These are phyloP conservation scores for Prunella vulgaris DNA, from an alignment of 257 asterid genomes.

Conservation along the genomic window DNA sequence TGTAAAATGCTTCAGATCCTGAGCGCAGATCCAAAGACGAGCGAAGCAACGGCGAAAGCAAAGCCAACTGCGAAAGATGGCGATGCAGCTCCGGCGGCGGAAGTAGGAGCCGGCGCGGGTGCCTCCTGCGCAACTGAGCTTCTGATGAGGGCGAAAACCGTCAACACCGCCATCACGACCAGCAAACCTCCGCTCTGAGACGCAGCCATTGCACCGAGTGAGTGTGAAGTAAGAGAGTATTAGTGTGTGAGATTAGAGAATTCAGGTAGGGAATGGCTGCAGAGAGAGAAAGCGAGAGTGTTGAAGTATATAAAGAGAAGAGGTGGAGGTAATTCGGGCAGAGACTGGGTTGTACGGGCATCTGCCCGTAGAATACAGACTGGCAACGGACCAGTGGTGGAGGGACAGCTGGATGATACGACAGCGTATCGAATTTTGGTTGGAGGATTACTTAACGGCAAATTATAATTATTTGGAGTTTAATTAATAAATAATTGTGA, in stretches of 20 bases:
- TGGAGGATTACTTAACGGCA: neutral
- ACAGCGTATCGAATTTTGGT: slow-evolving; percentile 3
- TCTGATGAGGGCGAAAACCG: slow-evolving; percentile 36
- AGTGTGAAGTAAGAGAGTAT: neutral
- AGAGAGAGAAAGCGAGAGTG: neutral
- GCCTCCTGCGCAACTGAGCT: slow-evolving; percentile 39
- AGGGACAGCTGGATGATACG: slow-evolving; percentile 29
- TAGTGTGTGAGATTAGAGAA: neutral
- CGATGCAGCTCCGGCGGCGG: slow-evolving; percentile 36
- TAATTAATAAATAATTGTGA: neutral
- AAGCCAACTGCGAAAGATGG: slow-evolving; percentile 42
- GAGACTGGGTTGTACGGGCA: slow-evolving; percentile 38
- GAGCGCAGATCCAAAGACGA: slow-evolving; percentile 49
- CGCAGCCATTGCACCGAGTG: slow-evolving; percentile 40
- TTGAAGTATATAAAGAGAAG: slow-evolving; percentile 13
- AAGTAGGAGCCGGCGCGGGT: slow-evolving; percentile 51
- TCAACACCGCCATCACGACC: slow-evolving; percentile 21
- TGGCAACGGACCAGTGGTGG: slow-evolving; percentile 36
- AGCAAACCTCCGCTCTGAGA: slow-evolving; percentile 17
- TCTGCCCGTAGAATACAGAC: slow-evolving; percentile 38
- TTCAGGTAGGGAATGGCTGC: neutral
- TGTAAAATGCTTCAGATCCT: slow-evolving; percentile 32
- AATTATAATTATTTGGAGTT: neutral
- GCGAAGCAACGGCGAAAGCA: slow-evolving; percentile 31
- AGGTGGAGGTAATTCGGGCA: slow-evolving; percentile 29